Percentiles rank a stretch among this genome's conserved stretches.
Evolutionary conservation across 768 basidiomycete species (phyloP).

Genomic region (Panellus pusillus): DNA sequence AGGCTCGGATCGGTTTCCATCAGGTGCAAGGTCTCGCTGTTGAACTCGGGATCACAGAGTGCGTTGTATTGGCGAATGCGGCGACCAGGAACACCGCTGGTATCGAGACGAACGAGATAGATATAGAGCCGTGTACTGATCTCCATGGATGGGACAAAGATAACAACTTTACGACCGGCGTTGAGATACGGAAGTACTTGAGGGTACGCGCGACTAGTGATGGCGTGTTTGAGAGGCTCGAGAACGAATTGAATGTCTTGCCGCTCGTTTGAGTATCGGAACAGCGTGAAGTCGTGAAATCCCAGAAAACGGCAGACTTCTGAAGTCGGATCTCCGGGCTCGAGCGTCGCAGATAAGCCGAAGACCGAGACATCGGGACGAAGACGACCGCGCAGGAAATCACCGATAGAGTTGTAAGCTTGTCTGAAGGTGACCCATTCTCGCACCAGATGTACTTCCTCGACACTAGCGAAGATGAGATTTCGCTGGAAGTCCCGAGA

Average conservation of each 20-base stretch:
- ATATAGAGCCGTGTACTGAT: constrained; percentile 8
- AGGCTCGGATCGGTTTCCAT: constrained; percentile 6
- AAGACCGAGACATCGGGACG: no score
- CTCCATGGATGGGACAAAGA: constrained; percentile 19
- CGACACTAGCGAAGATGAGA: no score
- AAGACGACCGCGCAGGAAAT: no score
- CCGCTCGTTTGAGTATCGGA: constrained; percentile 4
- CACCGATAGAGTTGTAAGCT: no score
- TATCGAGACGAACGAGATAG: constrained; percentile 6
- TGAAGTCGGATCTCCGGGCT: no score
- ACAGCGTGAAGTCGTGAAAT: no score
- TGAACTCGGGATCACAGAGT: constrained; percentile 8
- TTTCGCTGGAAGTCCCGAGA: no score
- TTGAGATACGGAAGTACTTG: constrained; percentile 3
- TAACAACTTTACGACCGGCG: constrained; percentile 13
- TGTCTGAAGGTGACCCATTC: no score
- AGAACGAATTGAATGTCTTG: constrained; percentile 2
- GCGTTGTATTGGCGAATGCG: constrained; percentile 16
- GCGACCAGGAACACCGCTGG: constrained; percentile 1
- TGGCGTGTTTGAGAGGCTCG: neutral
- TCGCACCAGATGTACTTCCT: no score
- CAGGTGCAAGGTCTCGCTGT: constrained; percentile 13
- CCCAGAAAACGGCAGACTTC: no score
- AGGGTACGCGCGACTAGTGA: constrained; percentile 7
- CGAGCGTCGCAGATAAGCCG: no score